Conservation (phyloP, 1,284 basidiomycete genomes). For the Puccinia horiana region DNA sequence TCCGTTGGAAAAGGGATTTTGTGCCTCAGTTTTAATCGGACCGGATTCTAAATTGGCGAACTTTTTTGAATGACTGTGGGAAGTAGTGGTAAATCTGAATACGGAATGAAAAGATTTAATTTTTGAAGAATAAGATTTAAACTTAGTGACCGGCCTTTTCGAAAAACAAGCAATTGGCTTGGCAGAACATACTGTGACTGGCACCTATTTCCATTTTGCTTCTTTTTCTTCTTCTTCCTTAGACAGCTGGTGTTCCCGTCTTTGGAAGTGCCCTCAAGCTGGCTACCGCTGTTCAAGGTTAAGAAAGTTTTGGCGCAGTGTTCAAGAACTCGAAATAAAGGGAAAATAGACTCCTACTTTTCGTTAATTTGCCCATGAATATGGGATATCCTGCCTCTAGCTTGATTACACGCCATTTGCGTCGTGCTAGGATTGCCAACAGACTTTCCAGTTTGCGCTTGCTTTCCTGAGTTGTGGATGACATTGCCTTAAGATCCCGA, state of each 20-base stretch:
- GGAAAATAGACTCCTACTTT: neutral
- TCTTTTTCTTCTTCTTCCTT: neutral
- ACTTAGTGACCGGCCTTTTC: neutral
- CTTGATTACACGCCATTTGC: neutral
- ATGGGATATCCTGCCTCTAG: neutral
- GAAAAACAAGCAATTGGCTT: neutral
- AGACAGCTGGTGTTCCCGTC: neutral
- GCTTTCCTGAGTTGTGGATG: neutral
- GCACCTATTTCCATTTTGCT: neutral
- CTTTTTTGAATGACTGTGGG: neutral
- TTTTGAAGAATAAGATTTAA: neutral
- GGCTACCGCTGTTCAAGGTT: neutral
- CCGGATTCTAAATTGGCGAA: neutral
- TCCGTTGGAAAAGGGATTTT: neutral
- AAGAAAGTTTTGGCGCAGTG: neutral
- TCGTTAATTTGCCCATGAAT: neutral
- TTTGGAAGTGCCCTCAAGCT: neutral
- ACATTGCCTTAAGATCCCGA: neutral
- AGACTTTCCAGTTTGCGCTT: neutral
- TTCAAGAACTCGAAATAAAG: neutral
- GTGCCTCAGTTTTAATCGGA: neutral
- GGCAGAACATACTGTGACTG: neutral
- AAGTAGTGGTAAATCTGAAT: too few species aligned
- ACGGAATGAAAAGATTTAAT: neutral
- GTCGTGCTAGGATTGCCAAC: neutral